Evolutionary conservation across 768 basidiomycete species (phyloP).

Genomic region (Brasilioporus rufonigricans): DNA sequence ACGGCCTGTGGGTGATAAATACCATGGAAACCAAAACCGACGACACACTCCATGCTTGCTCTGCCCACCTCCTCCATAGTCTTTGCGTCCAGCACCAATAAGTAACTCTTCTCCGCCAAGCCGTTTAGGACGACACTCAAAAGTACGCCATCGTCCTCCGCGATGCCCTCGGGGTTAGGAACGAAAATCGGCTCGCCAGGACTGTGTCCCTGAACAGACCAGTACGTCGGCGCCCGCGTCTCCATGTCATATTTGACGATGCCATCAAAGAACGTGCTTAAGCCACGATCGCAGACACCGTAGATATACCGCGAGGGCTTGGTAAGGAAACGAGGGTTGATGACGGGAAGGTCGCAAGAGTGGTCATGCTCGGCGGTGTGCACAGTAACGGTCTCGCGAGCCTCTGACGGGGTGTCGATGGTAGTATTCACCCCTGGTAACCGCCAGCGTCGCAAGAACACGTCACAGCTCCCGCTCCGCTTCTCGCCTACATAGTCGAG

Average conservation of each 20-base stretch:
- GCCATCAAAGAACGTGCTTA: conserved; percentile 34
- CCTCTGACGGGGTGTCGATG: conserved; percentile 10
- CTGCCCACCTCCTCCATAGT: conserved; percentile 36
- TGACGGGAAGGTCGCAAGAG: conserved; percentile 36
- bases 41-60: conserved; percentile 32
- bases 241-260: conserved; percentile 37
- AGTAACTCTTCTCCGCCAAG: conserved; percentile 28
- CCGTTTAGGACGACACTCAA: conserved; percentile 38
- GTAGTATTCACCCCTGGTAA: conserved; percentile 26
- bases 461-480: conserved; percentile 10
- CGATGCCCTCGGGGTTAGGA: conserved; percentile 24
- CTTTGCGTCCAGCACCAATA: conserved; percentile 37
- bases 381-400: conserved; percentile 17
- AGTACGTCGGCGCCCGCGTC: conserved; percentile 21
- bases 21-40: conserved; percentile 40
- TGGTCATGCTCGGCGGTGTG: conserved; percentile 25
- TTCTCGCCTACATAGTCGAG: conserved; percentile 27
- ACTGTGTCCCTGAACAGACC: conserved; percentile 29
- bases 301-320: conserved; percentile 34
- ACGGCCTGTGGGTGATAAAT: conserved; percentile 12
- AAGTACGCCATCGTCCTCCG: conserved; percentile 38
- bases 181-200: conserved; percentile 40
- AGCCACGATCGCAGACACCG: conserved; percentile 25
- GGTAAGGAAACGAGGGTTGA: conserved; percentile 32
- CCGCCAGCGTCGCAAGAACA: conserved; percentile 32